phyloP scores from a whole-genome alignment of 345 rosid genomes.

The Citrus hindsii region DNA sequence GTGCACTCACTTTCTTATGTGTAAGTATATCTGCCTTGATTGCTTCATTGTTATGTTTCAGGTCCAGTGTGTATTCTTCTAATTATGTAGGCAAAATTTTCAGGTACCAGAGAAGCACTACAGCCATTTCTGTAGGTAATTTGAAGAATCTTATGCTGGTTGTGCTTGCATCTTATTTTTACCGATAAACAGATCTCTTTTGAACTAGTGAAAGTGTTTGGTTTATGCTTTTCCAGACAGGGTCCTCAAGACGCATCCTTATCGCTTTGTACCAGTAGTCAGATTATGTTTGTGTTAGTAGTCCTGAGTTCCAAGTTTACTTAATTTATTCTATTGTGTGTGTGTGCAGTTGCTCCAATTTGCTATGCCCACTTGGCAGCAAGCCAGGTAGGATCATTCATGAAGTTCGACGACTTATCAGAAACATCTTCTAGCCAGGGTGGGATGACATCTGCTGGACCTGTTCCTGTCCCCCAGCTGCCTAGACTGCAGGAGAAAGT shows the following conservation, averaged over 20 bases:
- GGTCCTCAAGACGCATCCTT: not conserved
- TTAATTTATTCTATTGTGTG: not conserved
- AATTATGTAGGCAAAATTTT: constrained; percentile 9
- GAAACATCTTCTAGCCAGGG: constrained; percentile 64
- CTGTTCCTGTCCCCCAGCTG: constrained; percentile 49
- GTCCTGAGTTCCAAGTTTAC: not conserved
- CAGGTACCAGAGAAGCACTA: constrained; percentile 89
- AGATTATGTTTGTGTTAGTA: not conserved
- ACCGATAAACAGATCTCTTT: not conserved
- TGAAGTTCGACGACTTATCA: constrained; percentile 52
- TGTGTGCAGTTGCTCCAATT: constrained; percentile 50
- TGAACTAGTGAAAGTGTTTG: not conserved
- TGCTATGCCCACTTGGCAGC: constrained; percentile 69
- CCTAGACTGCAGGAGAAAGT: constrained; percentile 49
- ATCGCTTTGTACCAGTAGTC: not conserved
- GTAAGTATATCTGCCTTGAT: constrained; percentile 19
- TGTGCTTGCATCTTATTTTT: not conserved
- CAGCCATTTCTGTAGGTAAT: constrained; percentile 85
- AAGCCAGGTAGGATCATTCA: constrained; percentile 39
- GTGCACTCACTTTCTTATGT: constrained; percentile 49
- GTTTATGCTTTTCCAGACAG: not conserved
- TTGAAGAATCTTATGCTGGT: no score
- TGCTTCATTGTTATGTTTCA: not conserved
- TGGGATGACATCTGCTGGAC: constrained; percentile 42
- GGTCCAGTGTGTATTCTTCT: not conserved